Percentiles rank a stretch among this genome's conserved stretches.
Conservation (phyloP, 768 basidiomycete genomes). For the Baorangia bicolor region DNA sequence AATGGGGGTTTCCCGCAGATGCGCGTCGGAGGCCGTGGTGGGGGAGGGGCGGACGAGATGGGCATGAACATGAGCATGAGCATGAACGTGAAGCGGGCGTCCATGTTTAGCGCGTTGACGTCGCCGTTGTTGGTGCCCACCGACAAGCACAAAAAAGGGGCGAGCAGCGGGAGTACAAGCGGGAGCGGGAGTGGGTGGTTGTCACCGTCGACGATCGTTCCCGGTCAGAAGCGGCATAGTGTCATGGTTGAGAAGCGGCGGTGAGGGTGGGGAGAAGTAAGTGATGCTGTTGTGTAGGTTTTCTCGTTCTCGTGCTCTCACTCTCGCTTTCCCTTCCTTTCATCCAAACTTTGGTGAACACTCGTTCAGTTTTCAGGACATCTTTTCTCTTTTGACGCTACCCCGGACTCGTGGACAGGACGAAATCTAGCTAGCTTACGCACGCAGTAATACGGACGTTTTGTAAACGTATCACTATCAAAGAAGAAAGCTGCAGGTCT, state of each 20-base stretch:
- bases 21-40: background rate
- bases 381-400: background rate
- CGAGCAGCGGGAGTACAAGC: background rate
- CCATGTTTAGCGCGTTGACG: slow-evolving; percentile 12
- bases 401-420: background rate
- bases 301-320: too few relatives aligned
- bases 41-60: slow-evolving; percentile 11
- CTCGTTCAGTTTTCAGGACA: background rate
- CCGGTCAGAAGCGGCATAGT: slow-evolving; percentile 9
- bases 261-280: background rate
- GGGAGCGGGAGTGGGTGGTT: slow-evolving; percentile 9
- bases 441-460: background rate
- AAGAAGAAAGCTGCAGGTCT: background rate
- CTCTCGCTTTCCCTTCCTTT: background rate
- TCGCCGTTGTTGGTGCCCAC: slow-evolving; percentile 3
- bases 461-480: background rate
- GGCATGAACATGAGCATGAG: background rate
- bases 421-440: background rate
- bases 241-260: background rate
- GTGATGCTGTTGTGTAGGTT: too few relatives aligned
- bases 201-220: background rate
- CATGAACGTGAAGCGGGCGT: slow-evolving; percentile 30
- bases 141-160: background rate
- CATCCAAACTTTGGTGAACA: background rate
- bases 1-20: background rate